Evolutionary conservation across 73 alveolate species (phyloP), one percentile per base, ranked within the genome.

Genomic region (Halteria grandinella): DNA sequence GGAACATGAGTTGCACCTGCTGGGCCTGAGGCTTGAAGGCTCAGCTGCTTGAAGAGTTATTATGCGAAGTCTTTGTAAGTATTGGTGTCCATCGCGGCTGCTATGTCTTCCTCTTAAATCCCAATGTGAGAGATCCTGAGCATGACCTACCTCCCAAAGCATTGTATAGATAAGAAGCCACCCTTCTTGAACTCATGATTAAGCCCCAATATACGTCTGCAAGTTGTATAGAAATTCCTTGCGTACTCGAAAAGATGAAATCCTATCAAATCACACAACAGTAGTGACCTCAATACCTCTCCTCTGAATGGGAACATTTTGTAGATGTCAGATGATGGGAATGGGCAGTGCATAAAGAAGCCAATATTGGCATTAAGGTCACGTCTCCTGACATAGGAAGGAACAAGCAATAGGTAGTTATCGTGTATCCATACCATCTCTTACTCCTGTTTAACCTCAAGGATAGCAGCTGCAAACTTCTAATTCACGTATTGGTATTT

Each of bases 221-320:
- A 84, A 8, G 91, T 47, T 11, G 94, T 72, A 50, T 74, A 71
- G 64, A 93, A 90, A 59, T 90, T 80, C 52, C 95, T 75, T 3
- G 98, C 98, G 55, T 92, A 74, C 29, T 63, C 94, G 69, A 87
- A 93, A 60, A 66, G 82, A 49, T 93, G 98, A 69, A 93, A 93
- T 11, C 97, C 97, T 12, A 93, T 93, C 44, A 91, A 78, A 82
- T 91, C 95, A 59, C 96, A 90, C 55, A 83, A 69, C 34, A 84
- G 57, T 27, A 86, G 50, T 12, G 88, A 45, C 36, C 80, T 84
- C 36, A 86, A 37, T 27, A 86, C 69, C 21, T 62, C 87, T 28
- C 79, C 80, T 71, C 94, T 49, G 51, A 55, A 63, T n/a, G 90
- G 94, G 33, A 80, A 69, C 72, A 80, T 60, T 39, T 86, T 64